phyloP scores from a whole-genome alignment of 257 asterid genomes.

The Gardenia jasminoides region DNA sequence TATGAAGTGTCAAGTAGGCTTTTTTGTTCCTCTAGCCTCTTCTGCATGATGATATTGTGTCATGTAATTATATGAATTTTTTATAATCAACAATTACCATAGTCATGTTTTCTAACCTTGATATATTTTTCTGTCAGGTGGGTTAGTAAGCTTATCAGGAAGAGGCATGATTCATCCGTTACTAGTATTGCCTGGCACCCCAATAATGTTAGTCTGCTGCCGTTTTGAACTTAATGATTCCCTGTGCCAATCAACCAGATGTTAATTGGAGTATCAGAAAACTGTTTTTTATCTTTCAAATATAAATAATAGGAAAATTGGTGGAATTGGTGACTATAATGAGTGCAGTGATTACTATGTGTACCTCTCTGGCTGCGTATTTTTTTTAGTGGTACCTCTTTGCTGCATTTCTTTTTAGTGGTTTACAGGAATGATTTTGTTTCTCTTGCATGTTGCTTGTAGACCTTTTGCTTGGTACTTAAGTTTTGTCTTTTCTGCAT shows the following conservation, averaged over 20 bases:
- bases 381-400: no score
- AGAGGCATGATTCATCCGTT: constrained; percentile 96
- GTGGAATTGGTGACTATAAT: neutral
- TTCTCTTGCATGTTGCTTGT: neutral
- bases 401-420: no score
- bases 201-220: constrained; percentile 63
- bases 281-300: neutral
- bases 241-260: neutral
- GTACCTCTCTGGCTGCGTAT: neutral
- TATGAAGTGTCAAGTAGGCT: neutral
- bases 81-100: neutral
- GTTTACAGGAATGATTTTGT: neutral
- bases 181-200: constrained; percentile 99
- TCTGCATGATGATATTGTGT: neutral
- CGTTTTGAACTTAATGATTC: neutral
- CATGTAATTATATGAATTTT: neutral
- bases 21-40: neutral
- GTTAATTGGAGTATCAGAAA: neutral
- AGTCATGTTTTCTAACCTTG: neutral
- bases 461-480: neutral
- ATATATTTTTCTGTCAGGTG: constrained; percentile 59
- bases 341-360: no score
- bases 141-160: constrained; percentile 97
- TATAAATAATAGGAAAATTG: neutral
- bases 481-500: no score